A percentile compares a stretch with the other conserved stretches of the same genome.
Conservation (phyloP, 129 eudicot genomes). For the Solidago caesia region DNA sequence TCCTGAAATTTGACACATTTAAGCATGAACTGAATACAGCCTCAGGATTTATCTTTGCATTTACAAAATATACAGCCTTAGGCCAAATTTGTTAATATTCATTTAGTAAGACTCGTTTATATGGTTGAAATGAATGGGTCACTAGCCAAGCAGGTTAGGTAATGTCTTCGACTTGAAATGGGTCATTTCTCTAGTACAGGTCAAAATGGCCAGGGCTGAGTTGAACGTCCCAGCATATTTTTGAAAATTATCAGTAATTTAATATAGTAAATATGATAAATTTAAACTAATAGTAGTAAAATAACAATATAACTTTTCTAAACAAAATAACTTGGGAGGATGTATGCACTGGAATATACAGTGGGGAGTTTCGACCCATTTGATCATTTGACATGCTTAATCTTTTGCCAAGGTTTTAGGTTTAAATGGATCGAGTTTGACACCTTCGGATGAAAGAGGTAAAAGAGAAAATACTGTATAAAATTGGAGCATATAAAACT, state of each 20-base stretch:
- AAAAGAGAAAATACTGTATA: constrained; percentile 1
- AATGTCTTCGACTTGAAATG: no score
- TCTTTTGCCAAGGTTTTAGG: background rate
- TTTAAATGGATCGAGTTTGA: background rate
- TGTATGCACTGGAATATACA: background rate
- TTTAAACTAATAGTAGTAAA: background rate
- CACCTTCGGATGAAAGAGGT: background rate
- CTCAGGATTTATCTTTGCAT: background rate
- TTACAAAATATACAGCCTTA: background rate
- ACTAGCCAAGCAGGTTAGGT: no score
- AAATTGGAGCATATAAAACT: background rate
- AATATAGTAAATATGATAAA: no score
- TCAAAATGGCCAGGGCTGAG: no score
- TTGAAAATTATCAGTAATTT: no score
- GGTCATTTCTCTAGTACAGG: no score
- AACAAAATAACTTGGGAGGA: constrained; percentile 1
- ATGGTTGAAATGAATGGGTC: no score
- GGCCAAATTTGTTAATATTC: background rate
- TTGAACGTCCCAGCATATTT: no score
- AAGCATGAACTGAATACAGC: constrained; percentile 12
- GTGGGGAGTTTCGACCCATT: background rate
- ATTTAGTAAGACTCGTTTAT: no score
- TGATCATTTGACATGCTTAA: background rate
- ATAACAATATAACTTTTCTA: background rate
- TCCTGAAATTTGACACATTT: constrained; percentile 42